Percentiles rank a stretch among this genome's conserved stretches.
Evolutionary conservation across 1,139 yeast species (phyloP).

Genomic region (Geotrichum siamense): DNA sequence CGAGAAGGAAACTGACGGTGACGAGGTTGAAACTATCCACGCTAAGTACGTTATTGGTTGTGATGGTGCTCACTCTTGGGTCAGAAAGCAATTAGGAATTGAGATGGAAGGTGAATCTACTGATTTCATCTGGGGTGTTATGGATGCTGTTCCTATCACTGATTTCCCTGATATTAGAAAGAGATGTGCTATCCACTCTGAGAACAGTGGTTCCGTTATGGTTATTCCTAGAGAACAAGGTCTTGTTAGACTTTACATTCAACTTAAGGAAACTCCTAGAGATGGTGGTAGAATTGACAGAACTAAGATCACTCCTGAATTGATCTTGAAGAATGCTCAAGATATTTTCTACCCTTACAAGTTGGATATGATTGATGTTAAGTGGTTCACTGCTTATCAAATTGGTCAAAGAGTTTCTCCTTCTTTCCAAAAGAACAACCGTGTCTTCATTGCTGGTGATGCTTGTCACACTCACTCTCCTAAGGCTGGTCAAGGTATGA

Average conservation of each 20-base stretch:
- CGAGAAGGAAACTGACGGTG: conserved; percentile 13
- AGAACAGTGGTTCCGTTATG: conserved; percentile 34
- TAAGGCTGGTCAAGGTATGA: conserved; percentile 41
- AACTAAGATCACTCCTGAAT: conserved; percentile 30
- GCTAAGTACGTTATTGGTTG: conserved; percentile 37
- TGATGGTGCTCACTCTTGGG: conserved; percentile 40
- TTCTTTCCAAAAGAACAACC: conserved; percentile 25
- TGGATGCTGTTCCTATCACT: conserved; percentile 36
- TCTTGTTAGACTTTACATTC: conserved; percentile 34
- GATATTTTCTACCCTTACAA: conserved; percentile 33
- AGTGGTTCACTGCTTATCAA: conserved; percentile 38
- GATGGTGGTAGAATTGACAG: conserved; percentile 31
- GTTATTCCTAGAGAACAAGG: conserved; percentile 37
- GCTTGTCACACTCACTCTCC: conserved; percentile 41
- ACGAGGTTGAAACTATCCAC: conserved; percentile 22
- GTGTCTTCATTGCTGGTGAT: conserved; percentile 38
- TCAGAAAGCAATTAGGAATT: conserved; percentile 31
- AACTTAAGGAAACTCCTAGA: conserved; percentile 31
- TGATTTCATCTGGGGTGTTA: conserved; percentile 38
- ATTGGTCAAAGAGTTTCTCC: conserved; percentile 38
- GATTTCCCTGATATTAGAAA: conserved; percentile 37
- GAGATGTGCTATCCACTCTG: conserved; percentile 36
- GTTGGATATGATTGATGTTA: conserved; percentile 32
- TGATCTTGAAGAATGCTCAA: conserved; percentile 32
- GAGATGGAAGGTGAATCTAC: conserved; percentile 37